Base-by-base conservation (phyloP, 2,329 filamentous ascomycete species). In the Tolypocladium ovalisporum region DNA sequence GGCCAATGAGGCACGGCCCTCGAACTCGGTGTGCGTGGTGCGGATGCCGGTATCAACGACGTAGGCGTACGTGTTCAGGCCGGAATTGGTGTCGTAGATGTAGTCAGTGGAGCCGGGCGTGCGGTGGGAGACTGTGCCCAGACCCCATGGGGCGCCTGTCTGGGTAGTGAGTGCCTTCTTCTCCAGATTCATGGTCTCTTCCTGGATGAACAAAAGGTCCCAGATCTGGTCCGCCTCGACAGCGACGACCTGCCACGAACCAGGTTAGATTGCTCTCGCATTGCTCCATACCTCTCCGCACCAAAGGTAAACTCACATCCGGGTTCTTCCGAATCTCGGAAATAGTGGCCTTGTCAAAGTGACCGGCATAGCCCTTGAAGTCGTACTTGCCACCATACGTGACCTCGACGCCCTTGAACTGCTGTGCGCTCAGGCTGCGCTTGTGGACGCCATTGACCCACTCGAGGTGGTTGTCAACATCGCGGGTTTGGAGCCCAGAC, bases 31-130 rank as follows among this genome's bases (percentile, higher is more conserved):
- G 69, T 87, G 84, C 6, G 75, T 73, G 27, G 72, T 70, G 52
- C 71, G 71, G 62, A 87, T 80, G 62, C 84, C 84, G 5, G 82
- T 86, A 68, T 87, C 84, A 52, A 87, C 77, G 27, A 87, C 70
- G 67, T 82, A 87, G 52, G 77, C 79, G 36, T 79, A 85, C 62
- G 80, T 80, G 40, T 76, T 77, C 32, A 71, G 37, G 34, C 79
- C 79, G 49, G 77, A 77, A 22, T 70, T 70, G 56, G 70, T 70
- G 65, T 83, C 79, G 60, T 80, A 83, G 54, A 76, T 66, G 66
- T 83, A 84, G 55, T 60, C 65, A 19, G 60, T 64, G 29, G 56
- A 64, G 40, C 66, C 68, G 1, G 56, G 56, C 0, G 55, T 29
- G 35, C 67, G 65, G 60, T 68, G 67, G 15, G 70, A 72, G 57